phyloP scores from a whole-genome alignment of 352 stramenopile species.

The Globisporangium orthogonon region DNA sequence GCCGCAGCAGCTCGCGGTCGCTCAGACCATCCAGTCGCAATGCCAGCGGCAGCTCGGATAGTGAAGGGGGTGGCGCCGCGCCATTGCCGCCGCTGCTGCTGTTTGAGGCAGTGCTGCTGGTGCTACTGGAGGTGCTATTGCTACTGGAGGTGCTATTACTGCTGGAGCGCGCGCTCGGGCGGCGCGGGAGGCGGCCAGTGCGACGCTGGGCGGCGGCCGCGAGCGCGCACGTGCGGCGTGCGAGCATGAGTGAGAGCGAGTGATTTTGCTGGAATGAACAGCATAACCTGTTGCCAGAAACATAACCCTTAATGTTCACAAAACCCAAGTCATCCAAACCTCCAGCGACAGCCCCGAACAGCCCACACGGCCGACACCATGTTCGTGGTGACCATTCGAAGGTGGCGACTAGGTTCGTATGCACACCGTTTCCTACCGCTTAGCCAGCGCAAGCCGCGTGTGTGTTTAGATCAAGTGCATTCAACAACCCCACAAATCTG shows the following conservation, averaged over 20 bases:
- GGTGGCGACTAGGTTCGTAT: too few relatives aligned
- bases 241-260: conserved; percentile 3
- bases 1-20: conserved; percentile 31
- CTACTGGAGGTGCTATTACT: neutral
- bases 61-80: neutral
- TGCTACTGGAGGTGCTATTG: neutral
- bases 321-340: too few relatives aligned
- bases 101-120: neutral
- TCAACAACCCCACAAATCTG: too few relatives aligned
- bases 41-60: neutral
- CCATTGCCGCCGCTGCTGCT: neutral
- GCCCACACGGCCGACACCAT: too few relatives aligned
- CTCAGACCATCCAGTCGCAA: conserved; percentile 22
- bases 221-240: conserved; percentile 9
- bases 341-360: too few relatives aligned
- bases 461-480: too few relatives aligned
- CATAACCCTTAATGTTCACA: too few relatives aligned
- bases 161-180: neutral
- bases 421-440: too few relatives aligned
- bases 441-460: too few relatives aligned
- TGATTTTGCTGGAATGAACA: too few relatives aligned
- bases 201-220: conserved; percentile 2
- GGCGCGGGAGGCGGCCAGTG: neutral
- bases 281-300: too few relatives aligned
- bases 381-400: too few relatives aligned